A percentile compares a stretch with the other conserved stretches of the same genome.
phyloP scores from a whole-genome alignment of 2,329 filamentous ascomycete genomes.

The Chlorencoelia australis region DNA sequence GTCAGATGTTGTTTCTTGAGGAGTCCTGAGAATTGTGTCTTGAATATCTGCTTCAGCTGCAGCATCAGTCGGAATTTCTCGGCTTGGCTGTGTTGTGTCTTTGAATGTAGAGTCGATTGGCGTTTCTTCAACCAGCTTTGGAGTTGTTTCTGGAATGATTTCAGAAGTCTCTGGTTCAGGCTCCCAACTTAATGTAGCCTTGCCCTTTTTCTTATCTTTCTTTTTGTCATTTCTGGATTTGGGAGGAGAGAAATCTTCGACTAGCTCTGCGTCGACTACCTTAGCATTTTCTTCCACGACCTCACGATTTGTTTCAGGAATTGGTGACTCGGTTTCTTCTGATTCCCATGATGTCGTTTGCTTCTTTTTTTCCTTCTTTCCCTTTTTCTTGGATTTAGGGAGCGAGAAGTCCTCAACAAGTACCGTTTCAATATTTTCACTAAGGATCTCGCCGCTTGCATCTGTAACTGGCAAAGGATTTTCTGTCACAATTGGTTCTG shows the following conservation, averaged over 20 bases:
- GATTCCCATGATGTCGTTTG: conserved; percentile 1
- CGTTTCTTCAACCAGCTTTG: no score
- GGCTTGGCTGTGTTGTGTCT: no score
- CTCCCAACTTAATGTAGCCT: conserved; percentile 4
- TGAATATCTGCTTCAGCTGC: no score
- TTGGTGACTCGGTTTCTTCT: neutral
- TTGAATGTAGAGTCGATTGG: no score
- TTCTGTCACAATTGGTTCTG: neutral
- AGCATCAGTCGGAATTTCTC: no score
- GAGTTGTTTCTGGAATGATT: no score
- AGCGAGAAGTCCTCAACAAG: neutral
- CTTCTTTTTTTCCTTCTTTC: conserved; percentile 10
- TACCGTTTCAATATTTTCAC: neutral
- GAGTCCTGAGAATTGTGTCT: no score
- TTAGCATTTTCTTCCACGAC: conserved; percentile 1
- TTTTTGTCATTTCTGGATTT: conserved; percentile 17
- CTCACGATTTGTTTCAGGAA: conserved; percentile 1
- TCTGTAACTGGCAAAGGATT: neutral
- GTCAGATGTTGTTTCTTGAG: conserved; percentile 9
- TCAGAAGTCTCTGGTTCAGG: neutral
- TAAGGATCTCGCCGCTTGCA: neutral
- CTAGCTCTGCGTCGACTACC: conserved; percentile 2
- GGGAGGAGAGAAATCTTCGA: conserved; percentile 6
- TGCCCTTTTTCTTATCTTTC: conserved; percentile 13
- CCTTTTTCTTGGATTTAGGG: neutral